These are phyloP conservation scores for Pichia pseudocactophila DNA, from an alignment of 805 yeast genomes.

Conservation along the genomic window DNA sequence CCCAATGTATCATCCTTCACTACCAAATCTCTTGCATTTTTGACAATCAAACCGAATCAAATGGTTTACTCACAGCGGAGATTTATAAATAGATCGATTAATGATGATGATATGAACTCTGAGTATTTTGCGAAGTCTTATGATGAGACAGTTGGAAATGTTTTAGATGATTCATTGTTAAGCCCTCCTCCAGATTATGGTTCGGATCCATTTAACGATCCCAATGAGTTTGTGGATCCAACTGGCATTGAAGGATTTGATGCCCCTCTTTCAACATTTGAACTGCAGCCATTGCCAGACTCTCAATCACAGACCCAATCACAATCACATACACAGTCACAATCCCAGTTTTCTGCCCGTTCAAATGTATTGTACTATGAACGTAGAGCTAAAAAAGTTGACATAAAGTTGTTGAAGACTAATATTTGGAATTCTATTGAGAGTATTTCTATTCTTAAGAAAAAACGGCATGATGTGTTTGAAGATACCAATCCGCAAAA, in stretches of 20 bases:
- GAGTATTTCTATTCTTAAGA: conserved; percentile 17
- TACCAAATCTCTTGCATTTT: conserved; percentile 37
- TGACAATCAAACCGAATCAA: conserved; percentile 37
- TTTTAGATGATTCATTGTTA: conserved; percentile 17
- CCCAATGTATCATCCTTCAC: conserved; percentile 46
- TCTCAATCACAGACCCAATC: neutral
- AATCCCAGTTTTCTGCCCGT: neutral
- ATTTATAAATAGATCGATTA: conserved; percentile 33
- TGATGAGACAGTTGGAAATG: conserved; percentile 19
- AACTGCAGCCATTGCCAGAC: neutral
- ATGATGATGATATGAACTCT: conserved; percentile 27
- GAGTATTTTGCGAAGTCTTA: conserved; percentile 40
- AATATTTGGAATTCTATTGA: conserved; percentile 38
- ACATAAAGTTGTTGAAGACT: conserved; percentile 37
- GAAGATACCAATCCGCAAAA: conserved; percentile 12
- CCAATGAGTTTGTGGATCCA: conserved; percentile 26
- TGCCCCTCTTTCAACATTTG: conserved; percentile 5
- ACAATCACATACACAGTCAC: neutral
- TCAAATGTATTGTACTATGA: conserved; percentile 27
- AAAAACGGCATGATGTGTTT: conserved; percentile 24
- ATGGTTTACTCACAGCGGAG: conserved; percentile 21
- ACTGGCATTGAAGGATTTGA: conserved; percentile 16
- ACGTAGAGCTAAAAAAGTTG: conserved; percentile 40
- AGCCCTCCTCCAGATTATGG: conserved; percentile 7
- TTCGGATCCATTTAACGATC: conserved; percentile 23